A percentile compares a stretch with the other conserved stretches of the same genome.
These are phyloP conservation scores for Aegilops bicornis DNA, from an alignment of 176 grass and related monocot genomes.

Conservation along the genomic window DNA sequence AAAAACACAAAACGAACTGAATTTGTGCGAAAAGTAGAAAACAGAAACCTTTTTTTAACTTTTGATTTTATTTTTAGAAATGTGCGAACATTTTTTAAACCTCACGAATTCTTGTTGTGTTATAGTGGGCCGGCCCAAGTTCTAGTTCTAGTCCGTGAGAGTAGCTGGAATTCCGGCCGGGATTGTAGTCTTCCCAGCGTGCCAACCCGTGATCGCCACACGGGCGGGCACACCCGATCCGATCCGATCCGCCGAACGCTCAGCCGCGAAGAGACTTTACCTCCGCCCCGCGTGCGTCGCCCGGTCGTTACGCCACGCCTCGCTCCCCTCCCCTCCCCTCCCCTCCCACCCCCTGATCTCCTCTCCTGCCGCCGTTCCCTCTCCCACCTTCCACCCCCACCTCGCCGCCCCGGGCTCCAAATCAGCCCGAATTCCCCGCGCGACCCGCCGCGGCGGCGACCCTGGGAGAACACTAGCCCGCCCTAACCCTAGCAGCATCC, in stretches of 20 bases:
- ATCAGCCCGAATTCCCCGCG: not conserved
- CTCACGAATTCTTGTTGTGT: no score
- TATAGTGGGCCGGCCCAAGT: no score
- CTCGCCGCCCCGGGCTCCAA: not conserved
- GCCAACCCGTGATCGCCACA: no score
- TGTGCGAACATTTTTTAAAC: no score
- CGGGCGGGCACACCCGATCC: not conserved
- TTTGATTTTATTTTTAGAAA: no score
- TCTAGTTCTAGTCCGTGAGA: no score
- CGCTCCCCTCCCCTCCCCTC: not conserved
- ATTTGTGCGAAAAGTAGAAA: no score
- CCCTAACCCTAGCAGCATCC: conserved; percentile 24
- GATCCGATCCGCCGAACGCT: conserved; percentile 3
- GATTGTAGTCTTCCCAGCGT: no score
- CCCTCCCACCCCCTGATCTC: not conserved
- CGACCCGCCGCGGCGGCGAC: not conserved
- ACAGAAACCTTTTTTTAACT: no score
- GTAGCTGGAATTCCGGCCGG: no score
- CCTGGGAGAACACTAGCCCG: not conserved
- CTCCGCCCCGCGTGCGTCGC: not conserved
- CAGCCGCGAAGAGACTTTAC: not conserved
- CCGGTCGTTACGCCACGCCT: conserved; percentile 12
- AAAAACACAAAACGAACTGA: no score
- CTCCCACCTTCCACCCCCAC: not conserved
- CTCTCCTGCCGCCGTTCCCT: not conserved